Base-by-base conservation (phyloP, 805 yeast species). In the Diddensiella transvaalensis region DNA sequence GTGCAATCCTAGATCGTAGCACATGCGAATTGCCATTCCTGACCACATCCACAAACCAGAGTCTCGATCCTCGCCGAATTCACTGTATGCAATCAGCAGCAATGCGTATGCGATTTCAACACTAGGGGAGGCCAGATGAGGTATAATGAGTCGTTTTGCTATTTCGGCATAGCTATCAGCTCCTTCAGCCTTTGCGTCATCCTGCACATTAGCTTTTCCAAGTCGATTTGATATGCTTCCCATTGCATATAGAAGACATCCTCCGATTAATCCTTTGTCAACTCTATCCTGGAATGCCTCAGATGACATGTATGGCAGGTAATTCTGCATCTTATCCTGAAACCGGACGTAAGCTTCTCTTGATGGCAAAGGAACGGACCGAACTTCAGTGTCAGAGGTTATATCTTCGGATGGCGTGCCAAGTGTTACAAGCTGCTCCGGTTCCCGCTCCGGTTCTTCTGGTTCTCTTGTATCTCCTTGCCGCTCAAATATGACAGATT, bases 1-100 rank as follows among this genome's bases (percentile, higher is more conserved):
- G 29, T 60, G 64, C 2, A 60, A 53, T 2, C 64, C 64, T 22
- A 60, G 50, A 44, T 60, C 64, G 49, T 46, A 52, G 43, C 64
- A 51, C 64, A 60, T 60, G 13, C 64, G 52, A 18, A 60, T 59
- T 1, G 64, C 64, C 50, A 60, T 58, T 2, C 64, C 64, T 3
- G 59, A 51, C 64, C 64, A 60, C 22, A 57, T 49, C 64, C 64
- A 60, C 21, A 60, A 49, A 0, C 64, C 64, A 11, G 62, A 58
- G 43, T 60, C 64, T 11, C 61, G 44, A 24, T 60, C 64, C 18
- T 54, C 54, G 3, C 53, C 61, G 52, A 60, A 60, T 40, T 60
- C 64, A 24, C 52, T 51, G 44, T 60, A 60, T 3, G 64, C 64
- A 40, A 60, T 55, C 3, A 60, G 43, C n/a, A 60, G 47, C 19